phyloP scores from a whole-genome alignment of 2,329 filamentous ascomycete species.

The Phaeosphaeria sp. region DNA sequence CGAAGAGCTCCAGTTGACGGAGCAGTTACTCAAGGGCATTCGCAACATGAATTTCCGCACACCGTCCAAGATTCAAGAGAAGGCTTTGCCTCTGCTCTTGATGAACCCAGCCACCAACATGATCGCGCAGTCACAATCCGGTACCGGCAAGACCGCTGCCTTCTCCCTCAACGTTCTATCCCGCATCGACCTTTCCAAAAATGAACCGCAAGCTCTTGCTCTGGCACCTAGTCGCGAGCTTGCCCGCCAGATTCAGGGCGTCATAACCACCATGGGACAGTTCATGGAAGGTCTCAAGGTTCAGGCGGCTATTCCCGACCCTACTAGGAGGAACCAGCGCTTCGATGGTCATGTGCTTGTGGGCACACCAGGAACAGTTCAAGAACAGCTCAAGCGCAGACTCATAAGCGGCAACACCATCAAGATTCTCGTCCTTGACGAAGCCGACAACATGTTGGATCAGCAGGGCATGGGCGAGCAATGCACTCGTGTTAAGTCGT shows the following conservation, averaged over 20 bases:
- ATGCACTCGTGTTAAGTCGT: slow-evolving; percentile 88
- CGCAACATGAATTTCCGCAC: slow-evolving; percentile 89
- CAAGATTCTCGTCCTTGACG: slow-evolving; percentile 87
- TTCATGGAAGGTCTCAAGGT: slow-evolving; percentile 79
- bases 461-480: slow-evolving; percentile 95
- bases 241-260: slow-evolving; percentile 89
- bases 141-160: slow-evolving; percentile 96
- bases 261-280: slow-evolving; percentile 81
- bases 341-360: slow-evolving; percentile 83
- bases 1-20: slow-evolving; percentile 77
- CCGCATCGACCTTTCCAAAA: slow-evolving; percentile 76
- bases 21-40: slow-evolving; percentile 65
- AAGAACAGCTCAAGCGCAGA: slow-evolving; percentile 81
- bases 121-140: slow-evolving; percentile 98
- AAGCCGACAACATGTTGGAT: slow-evolving; percentile 99
- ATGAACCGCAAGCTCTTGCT: slow-evolving; percentile 82
- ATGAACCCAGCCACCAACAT: slow-evolving; percentile 87
- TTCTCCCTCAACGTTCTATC: slow-evolving; percentile 93
- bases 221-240: slow-evolving; percentile 94
- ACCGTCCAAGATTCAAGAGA: slow-evolving; percentile 97
- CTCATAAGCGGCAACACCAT: slow-evolving; percentile 75
- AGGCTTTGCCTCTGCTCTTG: slow-evolving; percentile 87
- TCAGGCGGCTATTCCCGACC: slow-evolving; percentile 82
- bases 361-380: slow-evolving; percentile 91
- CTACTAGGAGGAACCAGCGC: slow-evolving; percentile 69